These are phyloP conservation scores for Claviceps sp. DNA, from an alignment of 2,329 filamentous ascomycete species.

Conservation along the genomic window DNA sequence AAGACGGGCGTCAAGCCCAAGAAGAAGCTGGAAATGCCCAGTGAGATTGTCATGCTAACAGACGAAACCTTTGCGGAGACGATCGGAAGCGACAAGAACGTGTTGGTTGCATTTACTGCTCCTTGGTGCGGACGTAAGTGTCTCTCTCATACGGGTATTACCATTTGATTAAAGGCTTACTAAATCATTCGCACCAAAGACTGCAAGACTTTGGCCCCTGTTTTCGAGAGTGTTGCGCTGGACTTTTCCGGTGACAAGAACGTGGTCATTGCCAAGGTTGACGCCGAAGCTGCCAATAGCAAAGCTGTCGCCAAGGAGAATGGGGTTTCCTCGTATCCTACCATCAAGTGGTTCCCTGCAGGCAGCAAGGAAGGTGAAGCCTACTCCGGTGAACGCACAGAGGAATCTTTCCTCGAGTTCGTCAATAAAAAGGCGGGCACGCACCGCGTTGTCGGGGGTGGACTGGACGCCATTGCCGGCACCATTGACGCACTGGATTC, in stretches of 20 bases:
- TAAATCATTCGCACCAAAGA: constrained; percentile 37
- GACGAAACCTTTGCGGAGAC: constrained; percentile 65
- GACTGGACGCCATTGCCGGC: constrained; percentile 64
- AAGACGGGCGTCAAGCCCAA: constrained; percentile 78
- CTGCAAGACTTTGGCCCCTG: constrained; percentile 88
- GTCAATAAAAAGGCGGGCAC: constrained; percentile 84
- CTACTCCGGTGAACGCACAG: constrained; percentile 65
- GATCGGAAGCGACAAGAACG: constrained; percentile 75
- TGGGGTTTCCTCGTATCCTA: constrained; percentile 78
- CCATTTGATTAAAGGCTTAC: not conserved
- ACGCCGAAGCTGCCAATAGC: constrained; percentile 76
- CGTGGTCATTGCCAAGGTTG: constrained; percentile 87
- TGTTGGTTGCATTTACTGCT: constrained; percentile 91
- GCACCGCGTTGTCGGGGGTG: constrained; percentile 68
- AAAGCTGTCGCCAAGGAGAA: constrained; percentile 66
- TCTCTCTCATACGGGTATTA: not conserved
- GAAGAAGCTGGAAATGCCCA: constrained; percentile 60
- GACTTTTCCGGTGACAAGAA: constrained; percentile 66
- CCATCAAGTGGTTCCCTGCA: constrained; percentile 93
- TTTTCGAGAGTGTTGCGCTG: constrained; percentile 74
- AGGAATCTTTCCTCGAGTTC: constrained; percentile 64
- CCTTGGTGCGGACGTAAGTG: constrained; percentile 96
- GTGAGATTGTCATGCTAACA: constrained; percentile 65
- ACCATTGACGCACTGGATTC: constrained; percentile 68
- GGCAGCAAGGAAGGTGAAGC: constrained; percentile 57